Evolutionary conservation across 2,329 filamentous ascomycete genomes (phyloP).

Genomic region (Phialophora chinensis): DNA sequence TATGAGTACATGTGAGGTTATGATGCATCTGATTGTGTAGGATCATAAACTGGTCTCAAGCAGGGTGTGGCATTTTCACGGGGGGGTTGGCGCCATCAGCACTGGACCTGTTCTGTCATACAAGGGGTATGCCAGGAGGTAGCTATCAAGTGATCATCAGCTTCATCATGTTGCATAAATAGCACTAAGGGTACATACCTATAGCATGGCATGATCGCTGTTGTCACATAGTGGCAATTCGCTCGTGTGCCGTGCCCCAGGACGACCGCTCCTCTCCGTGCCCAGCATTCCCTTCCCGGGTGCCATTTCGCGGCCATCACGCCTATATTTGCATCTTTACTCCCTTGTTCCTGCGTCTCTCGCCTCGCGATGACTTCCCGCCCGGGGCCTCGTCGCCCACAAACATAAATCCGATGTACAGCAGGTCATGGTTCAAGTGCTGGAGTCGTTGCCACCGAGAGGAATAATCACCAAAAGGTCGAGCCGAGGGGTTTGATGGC

Average conservation of each 20-base stretch:
- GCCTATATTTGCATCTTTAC: not conserved
- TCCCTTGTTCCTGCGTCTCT: not conserved
- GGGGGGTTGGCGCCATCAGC: not conserved
- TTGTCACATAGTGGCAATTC: not conserved
- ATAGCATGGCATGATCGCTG: not conserved
- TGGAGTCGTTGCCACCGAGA: not conserved
- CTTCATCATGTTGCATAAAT: not conserved
- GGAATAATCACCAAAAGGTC: not conserved
- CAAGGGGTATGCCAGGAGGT: not conserved
- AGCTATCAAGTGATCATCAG: not conserved
- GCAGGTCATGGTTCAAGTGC: not conserved
- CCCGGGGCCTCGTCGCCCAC: not conserved
- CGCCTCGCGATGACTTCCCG: not conserved
- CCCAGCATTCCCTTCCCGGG: too few relatives aligned
- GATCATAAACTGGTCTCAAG: not conserved
- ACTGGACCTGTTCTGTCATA: not conserved
- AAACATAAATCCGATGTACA: slow-evolving; percentile 7
- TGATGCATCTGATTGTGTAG: slow-evolving; percentile 7
- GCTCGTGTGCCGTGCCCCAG: not conserved
- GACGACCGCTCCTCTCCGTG: too few relatives aligned
- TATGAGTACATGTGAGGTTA: not conserved
- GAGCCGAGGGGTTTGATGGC: not conserved
- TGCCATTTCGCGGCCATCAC: not conserved
- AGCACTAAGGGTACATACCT: not conserved
- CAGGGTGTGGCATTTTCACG: not conserved